phyloP scores from a whole-genome alignment of 768 basidiomycete genomes.

The Russula brevipes region DNA sequence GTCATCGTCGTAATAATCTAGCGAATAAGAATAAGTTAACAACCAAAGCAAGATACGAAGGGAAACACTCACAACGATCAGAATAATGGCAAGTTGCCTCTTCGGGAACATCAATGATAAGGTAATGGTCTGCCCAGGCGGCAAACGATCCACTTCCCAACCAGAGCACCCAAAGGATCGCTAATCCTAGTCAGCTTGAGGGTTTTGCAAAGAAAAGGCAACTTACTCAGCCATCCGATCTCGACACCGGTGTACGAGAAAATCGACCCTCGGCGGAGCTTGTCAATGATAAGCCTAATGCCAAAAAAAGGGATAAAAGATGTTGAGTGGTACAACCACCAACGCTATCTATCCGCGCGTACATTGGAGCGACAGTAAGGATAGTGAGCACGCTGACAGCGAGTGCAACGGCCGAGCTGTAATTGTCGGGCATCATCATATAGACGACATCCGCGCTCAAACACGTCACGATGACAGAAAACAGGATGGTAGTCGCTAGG shows the following conservation, averaged over 20 bases:
- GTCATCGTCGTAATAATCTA: neutral
- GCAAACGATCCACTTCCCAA: constrained; percentile 35
- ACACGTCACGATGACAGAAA: constrained; percentile 33
- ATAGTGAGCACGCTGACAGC: constrained; percentile 30
- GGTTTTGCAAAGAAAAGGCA: no score
- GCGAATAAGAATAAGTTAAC: neutral
- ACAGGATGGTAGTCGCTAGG: constrained; percentile 21
- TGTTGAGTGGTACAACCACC: neutral
- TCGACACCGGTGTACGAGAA: constrained; percentile 39
- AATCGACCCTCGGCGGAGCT: constrained; percentile 34
- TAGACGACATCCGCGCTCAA: constrained; percentile 31
- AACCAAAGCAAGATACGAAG: neutral
- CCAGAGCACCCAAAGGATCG: constrained; percentile 38
- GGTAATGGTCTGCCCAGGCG: constrained; percentile 15
- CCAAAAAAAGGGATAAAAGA: neutral
- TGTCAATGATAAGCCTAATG: constrained; percentile 36
- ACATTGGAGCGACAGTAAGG: constrained; percentile 32
- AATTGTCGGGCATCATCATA: constrained; percentile 10
- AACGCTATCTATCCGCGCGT: neutral
- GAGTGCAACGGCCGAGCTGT: constrained; percentile 29
- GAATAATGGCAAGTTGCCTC: constrained; percentile 17
- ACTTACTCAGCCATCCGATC: constrained; percentile 36
- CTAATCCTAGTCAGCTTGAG: constrained; percentile 23
- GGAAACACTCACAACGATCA: neutral
- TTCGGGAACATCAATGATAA: neutral